Evolutionary conservation across 805 yeast genomes (phyloP).

Genomic region (Hanseniaspora hatyaiensis): DNA sequence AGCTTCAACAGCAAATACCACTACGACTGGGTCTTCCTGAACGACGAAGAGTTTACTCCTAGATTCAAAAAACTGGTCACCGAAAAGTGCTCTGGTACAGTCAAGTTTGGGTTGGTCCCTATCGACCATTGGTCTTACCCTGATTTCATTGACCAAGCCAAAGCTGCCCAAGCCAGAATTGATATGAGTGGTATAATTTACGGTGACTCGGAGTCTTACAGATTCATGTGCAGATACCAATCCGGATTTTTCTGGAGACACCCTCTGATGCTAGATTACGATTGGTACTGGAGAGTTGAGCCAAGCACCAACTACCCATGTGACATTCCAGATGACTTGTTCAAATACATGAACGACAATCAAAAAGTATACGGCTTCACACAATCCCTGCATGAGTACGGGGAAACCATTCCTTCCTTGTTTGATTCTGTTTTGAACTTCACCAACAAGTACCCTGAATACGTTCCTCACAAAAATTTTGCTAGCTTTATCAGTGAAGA

Average conservation of each 20-base stretch:
- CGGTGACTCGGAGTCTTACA: constrained; percentile 49
- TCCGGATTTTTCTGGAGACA: constrained; percentile 52
- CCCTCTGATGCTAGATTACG: constrained; percentile 45
- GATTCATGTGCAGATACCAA: constrained; percentile 52
- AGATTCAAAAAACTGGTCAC: constrained; percentile 42
- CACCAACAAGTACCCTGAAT: constrained; percentile 34
- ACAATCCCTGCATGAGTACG: constrained; percentile 51
- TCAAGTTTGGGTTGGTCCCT: constrained; percentile 53
- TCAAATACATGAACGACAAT: constrained; percentile 44
- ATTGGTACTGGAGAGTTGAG: constrained; percentile 68
- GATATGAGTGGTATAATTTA: constrained; percentile 39
- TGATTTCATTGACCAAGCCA: constrained; percentile 44
- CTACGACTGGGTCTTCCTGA: constrained; percentile 72
- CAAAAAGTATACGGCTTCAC: constrained; percentile 57
- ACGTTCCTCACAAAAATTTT: constrained; percentile 38
- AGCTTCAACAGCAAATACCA: constrained; percentile 50
- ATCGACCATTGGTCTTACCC: constrained; percentile 63
- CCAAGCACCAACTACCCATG: constrained; percentile 53
- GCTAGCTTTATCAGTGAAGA: constrained; percentile 55
- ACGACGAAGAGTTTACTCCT: constrained; percentile 51
- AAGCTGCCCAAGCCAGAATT: constrained; percentile 37
- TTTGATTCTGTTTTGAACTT: constrained; percentile 47
- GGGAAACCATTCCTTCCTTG: constrained; percentile 47
- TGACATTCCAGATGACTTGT: constrained; percentile 53
- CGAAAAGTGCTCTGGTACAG: constrained; percentile 46